phyloP scores from a whole-genome alignment of 2,329 filamentous ascomycete genomes.

The Didymellaceae sp. region DNA sequence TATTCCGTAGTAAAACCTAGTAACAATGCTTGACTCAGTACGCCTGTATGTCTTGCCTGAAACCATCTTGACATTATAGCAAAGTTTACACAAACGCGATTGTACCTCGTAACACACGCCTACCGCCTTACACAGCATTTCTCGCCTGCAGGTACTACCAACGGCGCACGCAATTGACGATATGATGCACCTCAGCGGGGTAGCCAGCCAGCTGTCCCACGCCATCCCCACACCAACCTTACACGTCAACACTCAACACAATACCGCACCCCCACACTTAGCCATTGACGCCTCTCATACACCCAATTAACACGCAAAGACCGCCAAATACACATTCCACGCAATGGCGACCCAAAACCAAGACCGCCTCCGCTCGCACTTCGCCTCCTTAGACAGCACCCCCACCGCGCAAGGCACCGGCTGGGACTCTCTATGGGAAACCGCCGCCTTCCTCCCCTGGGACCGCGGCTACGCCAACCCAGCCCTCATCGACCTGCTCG shows the following conservation, averaged over 20 bases:
- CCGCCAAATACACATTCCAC: not conserved
- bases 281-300: constrained; percentile 1
- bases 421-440: constrained; percentile 65
- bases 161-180: not conserved
- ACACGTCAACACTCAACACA: not conserved
- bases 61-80: too few species aligned
- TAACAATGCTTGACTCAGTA: too few species aligned
- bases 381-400: constrained; percentile 50
- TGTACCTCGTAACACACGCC: too few species aligned
- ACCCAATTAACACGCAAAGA: not conserved
- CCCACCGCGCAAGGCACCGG: constrained; percentile 58
- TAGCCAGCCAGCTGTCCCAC: constrained; percentile 6
- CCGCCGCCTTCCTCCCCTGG: constrained; percentile 62
- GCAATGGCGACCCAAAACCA: constrained; percentile 39
- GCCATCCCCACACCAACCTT: constrained; percentile 3
- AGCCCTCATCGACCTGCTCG: constrained; percentile 63
- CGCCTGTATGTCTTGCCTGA: too few species aligned
- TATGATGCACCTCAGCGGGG: constrained; percentile 2
- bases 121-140: too few species aligned
- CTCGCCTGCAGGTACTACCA: too few species aligned
- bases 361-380: constrained; percentile 50
- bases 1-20: too few species aligned
- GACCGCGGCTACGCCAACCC: constrained; percentile 65
- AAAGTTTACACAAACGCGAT: too few species aligned
- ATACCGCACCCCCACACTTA: not conserved